Conservation (phyloP, 768 basidiomycete species). For the Boletus barrowsii region DNA sequence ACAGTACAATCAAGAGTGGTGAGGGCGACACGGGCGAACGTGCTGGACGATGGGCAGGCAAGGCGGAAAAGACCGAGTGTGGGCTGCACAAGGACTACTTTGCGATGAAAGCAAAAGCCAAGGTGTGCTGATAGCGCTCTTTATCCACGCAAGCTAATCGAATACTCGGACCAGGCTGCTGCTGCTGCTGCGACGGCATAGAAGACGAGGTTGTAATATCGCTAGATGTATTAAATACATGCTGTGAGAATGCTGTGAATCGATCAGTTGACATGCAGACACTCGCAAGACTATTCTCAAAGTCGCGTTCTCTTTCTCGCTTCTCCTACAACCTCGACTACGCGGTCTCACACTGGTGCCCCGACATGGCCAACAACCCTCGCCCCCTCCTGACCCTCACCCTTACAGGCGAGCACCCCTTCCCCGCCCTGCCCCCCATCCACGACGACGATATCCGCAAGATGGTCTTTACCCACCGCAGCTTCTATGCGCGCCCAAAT, state of each 20-base stretch:
- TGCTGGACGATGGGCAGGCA: conserved; percentile 88
- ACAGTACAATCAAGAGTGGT: conserved; percentile 77
- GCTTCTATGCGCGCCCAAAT: conserved; percentile 63
- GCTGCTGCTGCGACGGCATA: too few relatives aligned
- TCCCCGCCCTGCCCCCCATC: conserved; percentile 63
- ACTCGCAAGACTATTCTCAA: too few relatives aligned
- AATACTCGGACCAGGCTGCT: too few relatives aligned
- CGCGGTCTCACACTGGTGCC: conserved; percentile 1
- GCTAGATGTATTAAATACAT: too few relatives aligned
- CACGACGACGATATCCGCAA: conserved; percentile 39
- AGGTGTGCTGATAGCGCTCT: conserved; percentile 16
- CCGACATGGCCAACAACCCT: conserved; percentile 4
- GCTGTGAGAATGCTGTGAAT: too few relatives aligned
- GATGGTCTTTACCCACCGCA: conserved; percentile 76
- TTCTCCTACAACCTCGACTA: not conserved
- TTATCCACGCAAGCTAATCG: not conserved
- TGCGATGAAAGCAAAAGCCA: conserved; percentile 59
- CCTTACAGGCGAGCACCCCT: conserved; percentile 28
- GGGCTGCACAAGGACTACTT: conserved; percentile 93
- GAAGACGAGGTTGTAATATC: too few relatives aligned
- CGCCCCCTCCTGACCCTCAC: conserved; percentile 24
- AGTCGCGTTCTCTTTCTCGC: too few relatives aligned
- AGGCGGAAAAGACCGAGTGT: conserved; percentile 86
- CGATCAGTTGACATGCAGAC: too few relatives aligned
- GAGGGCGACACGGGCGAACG: conserved; percentile 73